Conservation (phyloP, 2,329 filamentous ascomycete genomes). For the Colletotrichum liaoningense region DNA sequence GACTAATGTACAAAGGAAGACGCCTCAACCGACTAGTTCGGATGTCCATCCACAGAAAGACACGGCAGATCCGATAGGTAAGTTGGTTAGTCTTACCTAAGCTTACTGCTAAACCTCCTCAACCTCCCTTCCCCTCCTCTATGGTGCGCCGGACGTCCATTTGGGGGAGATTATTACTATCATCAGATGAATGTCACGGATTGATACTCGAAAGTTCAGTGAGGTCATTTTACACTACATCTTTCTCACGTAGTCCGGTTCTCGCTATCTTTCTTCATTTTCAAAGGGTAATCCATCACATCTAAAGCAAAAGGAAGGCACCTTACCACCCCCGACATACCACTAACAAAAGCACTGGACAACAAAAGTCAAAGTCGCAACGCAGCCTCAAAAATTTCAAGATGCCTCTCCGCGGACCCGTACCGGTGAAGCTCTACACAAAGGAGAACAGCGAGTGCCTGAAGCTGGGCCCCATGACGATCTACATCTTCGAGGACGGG, state of each 20-base stretch:
- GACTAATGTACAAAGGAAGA: background rate
- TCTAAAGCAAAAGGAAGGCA: background rate
- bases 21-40: background rate
- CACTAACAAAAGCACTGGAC: background rate
- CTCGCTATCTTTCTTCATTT: background rate
- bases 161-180: too few species aligned
- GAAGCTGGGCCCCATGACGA: constrained; percentile 46
- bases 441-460: constrained; percentile 45
- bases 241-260: background rate
- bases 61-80: background rate
- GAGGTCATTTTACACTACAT: background rate
- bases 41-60: background rate
- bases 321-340: background rate
- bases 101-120: background rate
- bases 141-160: too few species aligned
- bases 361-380: background rate
- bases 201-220: background rate
- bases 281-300: background rate
- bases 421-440: constrained; percentile 43
- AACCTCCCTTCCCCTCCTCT: background rate
- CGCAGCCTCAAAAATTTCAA: background rate
- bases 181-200: background rate
- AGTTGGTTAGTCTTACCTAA: background rate
- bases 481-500: constrained; percentile 50
- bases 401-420: constrained; percentile 47